A percentile compares a stretch with the other conserved stretches of the same genome.
Conservation (phyloP, 2,329 filamentous ascomycete species). For the Rugonectria rugulosa region DNA sequence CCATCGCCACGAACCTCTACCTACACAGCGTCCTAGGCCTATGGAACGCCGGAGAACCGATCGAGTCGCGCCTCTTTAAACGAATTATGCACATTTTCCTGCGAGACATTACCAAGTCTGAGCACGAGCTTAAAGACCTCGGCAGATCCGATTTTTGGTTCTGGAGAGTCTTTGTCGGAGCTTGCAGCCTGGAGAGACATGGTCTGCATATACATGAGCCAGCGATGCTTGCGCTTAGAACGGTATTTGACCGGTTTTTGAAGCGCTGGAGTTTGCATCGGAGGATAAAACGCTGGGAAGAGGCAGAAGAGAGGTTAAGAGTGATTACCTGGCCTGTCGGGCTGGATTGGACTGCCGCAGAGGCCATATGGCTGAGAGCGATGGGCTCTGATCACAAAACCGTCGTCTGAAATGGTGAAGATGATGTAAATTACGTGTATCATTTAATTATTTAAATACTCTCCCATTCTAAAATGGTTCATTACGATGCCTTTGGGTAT, state of each 20-base stretch:
- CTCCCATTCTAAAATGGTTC: too few species aligned
- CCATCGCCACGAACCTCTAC: neutral
- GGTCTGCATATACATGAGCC: neutral
- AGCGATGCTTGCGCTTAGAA: neutral
- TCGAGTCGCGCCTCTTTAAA: neutral
- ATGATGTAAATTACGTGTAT: too few species aligned
- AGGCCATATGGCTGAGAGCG: too few species aligned
- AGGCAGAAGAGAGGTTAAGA: neutral
- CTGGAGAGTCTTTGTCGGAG: constrained; percentile 7
- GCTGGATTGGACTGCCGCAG: too few species aligned
- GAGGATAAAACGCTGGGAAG: neutral
- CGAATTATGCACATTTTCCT: neutral
- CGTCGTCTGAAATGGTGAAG: too few species aligned
- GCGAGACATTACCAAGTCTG: neutral
- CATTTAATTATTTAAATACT: too few species aligned
- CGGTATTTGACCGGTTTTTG: neutral
- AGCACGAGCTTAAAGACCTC: neutral
- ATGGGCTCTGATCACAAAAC: too few species aligned
- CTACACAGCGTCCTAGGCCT: neutral
- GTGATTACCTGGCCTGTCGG: neutral
- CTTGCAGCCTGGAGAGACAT: constrained; percentile 1
- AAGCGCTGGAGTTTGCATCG: neutral
- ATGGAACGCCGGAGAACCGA: constrained; percentile 11
- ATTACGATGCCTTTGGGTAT: too few species aligned
- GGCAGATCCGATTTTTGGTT: neutral